Base-by-base conservation (phyloP, 148 eudicot species). In the Silene conica region DNA sequence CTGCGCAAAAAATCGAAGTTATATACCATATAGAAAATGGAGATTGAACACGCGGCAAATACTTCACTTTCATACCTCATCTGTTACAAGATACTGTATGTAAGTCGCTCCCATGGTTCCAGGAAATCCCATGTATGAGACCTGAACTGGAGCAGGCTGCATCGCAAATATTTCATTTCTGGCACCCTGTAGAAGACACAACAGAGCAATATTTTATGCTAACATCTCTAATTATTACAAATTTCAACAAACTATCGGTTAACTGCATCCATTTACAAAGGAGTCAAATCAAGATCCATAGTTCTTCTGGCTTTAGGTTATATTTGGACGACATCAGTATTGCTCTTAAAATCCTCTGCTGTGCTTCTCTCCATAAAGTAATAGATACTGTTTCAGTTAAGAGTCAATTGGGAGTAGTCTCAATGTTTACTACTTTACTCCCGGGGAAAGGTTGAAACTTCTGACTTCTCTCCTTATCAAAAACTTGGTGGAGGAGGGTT, bases 91-190 rank as follows among this genome's bases (percentile, higher is more conserved):
- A 80, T 95, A 95, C 46, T 95, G 87, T 75, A 95, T 95, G 80
- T 95, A 95, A 81, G 68, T 73, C 46, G 99, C 99, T 63, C 99
- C 99, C 65, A 91, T 95, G 59, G 99, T 95, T 71, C 97, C 97
- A 31, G 99, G 99, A 72, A 95, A 95, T 73, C 99, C 99, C 99
- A 95, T 95, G 80, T 95, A 92, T 3, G 97, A 90, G 62, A 95
- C 99, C 83, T 95, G 99, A 73, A 95, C 82, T 6, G 99, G 97
- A 78, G 99, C 99, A 83, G 99, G 99, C 80, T 95, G 92, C 97
- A 95, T 86, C 57, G 99, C 97, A 85, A 95, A 95, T 80, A 95
- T 90, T 83, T 95, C 99, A 82, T 92, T 95, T 80, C 99, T 82
- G 22, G 97, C 99, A 63, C 99, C 99, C 99, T 95, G 86, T 78